Evolutionary conservation across 345 rosid genomes (phyloP).

Genomic region (Brassica nigra): DNA sequence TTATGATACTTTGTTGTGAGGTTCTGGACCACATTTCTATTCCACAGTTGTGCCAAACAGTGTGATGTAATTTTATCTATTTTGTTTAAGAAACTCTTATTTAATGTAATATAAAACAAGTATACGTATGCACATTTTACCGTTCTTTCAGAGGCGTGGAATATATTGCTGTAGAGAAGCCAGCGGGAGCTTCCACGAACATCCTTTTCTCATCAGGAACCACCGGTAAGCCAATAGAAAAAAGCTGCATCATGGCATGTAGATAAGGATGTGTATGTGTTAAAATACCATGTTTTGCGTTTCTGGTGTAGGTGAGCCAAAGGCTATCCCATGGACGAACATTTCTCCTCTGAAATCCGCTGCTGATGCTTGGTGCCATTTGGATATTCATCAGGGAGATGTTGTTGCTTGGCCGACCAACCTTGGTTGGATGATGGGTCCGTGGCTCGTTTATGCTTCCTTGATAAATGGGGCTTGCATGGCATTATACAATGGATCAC

Average conservation of each 20-base stretch:
- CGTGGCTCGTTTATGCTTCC: constrained; percentile 96
- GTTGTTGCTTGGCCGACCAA: constrained; percentile 97
- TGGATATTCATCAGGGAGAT: constrained; percentile 78
- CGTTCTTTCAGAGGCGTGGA: constrained; percentile 59
- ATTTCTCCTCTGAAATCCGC: constrained; percentile 81
- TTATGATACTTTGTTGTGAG: neutral
- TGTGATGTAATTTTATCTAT: neutral
- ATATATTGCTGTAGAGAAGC: constrained; percentile 71
- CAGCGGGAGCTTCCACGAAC: constrained; percentile 79
- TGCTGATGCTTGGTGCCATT: constrained; percentile 99
- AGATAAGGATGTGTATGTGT: constrained; percentile 19
- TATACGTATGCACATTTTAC: no score
- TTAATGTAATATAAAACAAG: no score
- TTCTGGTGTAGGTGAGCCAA: constrained; percentile 81
- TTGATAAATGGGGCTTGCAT: constrained; percentile 86
- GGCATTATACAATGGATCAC: constrained; percentile 92
- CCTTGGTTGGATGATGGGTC: constrained; percentile 99
- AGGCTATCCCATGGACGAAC: constrained; percentile 95
- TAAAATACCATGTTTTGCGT: constrained; percentile 23
- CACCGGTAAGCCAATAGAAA: constrained; percentile 60
- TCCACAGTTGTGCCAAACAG: neutral
- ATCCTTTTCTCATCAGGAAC: constrained; percentile 98
- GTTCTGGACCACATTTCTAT: no score
- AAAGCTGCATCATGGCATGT: constrained; percentile 1
- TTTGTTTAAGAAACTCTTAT: neutral